These are phyloP conservation scores for Bryoglossum gracile DNA, from an alignment of 495 filamentous ascomycete genomes.

Conservation along the genomic window DNA sequence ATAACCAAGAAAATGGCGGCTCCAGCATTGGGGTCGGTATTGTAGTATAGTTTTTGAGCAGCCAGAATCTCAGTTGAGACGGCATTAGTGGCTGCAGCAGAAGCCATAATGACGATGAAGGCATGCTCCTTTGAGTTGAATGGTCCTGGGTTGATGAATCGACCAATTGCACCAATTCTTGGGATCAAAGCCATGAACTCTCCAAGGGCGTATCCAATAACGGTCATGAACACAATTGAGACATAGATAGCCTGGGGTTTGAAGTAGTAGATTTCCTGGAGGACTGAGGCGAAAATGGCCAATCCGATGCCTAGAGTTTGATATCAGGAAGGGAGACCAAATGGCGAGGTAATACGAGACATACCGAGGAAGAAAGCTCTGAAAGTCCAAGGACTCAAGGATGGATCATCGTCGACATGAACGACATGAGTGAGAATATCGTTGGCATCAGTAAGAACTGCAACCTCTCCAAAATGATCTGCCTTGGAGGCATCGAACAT, in stretches of 20 bases:
- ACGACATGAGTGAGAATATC: slow-evolving; percentile 5
- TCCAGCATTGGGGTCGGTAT: slow-evolving; percentile 25
- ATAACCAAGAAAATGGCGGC: slow-evolving; percentile 36
- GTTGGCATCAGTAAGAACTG: background rate
- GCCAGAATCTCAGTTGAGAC: slow-evolving; percentile 32
- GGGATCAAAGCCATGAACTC: slow-evolving; percentile 33
- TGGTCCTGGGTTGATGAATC: slow-evolving; percentile 56
- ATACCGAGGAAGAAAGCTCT: slow-evolving; percentile 8
- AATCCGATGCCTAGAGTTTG: slow-evolving; percentile 14
- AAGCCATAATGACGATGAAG: slow-evolving; percentile 67
- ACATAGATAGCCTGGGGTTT: slow-evolving; percentile 38
- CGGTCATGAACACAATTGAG: slow-evolving; percentile 35
- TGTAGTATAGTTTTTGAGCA: slow-evolving; percentile 40
- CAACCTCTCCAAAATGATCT: background rate
- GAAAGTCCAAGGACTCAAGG: slow-evolving; percentile 6
- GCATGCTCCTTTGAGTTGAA: slow-evolving; percentile 79
- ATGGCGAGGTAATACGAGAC: slow-evolving; percentile 1
- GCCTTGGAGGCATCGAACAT: background rate
- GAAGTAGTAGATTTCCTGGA: slow-evolving; percentile 35
- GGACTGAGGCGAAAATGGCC: slow-evolving; percentile 4
- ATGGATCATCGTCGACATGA: slow-evolving; percentile 10
- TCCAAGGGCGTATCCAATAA: slow-evolving; percentile 32
- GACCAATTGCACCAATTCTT: slow-evolving; percentile 25
- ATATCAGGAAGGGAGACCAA: slow-evolving; percentile 1
- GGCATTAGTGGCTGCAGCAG: slow-evolving; percentile 32